Evolutionary conservation across 805 yeast species (phyloP).

Genomic region (Saturnispora quitensis): DNA sequence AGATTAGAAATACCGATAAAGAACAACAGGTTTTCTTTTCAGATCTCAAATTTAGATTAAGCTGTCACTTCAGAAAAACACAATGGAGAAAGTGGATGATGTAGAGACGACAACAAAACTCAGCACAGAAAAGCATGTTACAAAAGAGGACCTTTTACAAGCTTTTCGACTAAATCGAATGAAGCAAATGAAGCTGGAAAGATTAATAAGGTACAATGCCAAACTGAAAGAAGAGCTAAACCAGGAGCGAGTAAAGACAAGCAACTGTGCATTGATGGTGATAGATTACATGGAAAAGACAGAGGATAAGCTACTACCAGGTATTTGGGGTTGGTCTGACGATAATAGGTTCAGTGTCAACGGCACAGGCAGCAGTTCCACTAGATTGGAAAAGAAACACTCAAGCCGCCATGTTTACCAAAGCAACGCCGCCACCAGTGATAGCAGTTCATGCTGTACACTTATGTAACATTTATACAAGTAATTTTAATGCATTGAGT

Average conservation of each 20-base stretch:
- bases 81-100: neutral
- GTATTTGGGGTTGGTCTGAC: slow-evolving; percentile 29
- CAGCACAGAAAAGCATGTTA: neutral
- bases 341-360: slow-evolving; percentile 5
- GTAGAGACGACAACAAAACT: neutral
- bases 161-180: slow-evolving; percentile 35
- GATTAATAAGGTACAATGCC: slow-evolving; percentile 49
- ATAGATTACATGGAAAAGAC: slow-evolving; percentile 35
- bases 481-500: neutral
- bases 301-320: slow-evolving; percentile 40
- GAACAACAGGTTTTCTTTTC: too few relatives aligned
- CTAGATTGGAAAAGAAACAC: neutral
- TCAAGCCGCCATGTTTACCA: neutral
- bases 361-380: neutral
- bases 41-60: too few relatives aligned
- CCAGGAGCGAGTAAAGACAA: slow-evolving; percentile 53
- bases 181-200: slow-evolving; percentile 44
- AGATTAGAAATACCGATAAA: neutral
- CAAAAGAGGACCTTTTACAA: slow-evolving; percentile 12
- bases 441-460: slow-evolving; percentile 20
- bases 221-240: slow-evolving; percentile 43
- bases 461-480: slow-evolving; percentile 10
- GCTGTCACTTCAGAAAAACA: too few relatives aligned
- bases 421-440: slow-evolving; percentile 8
- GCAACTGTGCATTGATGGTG: slow-evolving; percentile 46